Percentiles rank a stretch among this genome's conserved stretches.
These are phyloP conservation scores for Hibiscus mutabilis DNA, from an alignment of 345 rosid species.

Conservation along the genomic window DNA sequence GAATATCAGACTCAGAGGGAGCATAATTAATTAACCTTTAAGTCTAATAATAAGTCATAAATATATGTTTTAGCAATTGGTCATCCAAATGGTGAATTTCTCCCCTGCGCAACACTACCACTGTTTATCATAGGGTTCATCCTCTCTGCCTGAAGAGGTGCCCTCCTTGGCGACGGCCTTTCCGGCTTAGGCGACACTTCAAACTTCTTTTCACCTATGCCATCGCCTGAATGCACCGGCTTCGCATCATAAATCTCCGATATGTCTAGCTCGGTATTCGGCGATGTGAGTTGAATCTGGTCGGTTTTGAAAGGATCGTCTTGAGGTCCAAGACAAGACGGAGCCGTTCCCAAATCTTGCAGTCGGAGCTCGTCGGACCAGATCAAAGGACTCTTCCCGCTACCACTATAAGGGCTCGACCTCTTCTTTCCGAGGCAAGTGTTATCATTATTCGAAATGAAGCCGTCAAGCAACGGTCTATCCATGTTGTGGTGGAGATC, in stretches of 20 bases:
- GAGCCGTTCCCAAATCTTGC: constrained; percentile 39
- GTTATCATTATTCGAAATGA: constrained; percentile 36
- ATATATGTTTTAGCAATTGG: not conserved
- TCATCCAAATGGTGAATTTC: constrained; percentile 60
- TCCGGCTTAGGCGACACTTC: constrained; percentile 42
- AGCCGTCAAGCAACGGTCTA: constrained; percentile 41
- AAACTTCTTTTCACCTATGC: constrained; percentile 36
- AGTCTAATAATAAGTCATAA: constrained; percentile 2
- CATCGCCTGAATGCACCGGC: constrained; percentile 52
- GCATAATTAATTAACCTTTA: constrained; percentile 9
- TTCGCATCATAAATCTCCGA: constrained; percentile 71
- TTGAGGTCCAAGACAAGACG: constrained; percentile 33
- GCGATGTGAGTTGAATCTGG: constrained; percentile 26
- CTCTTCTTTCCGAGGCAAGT: constrained; percentile 66
- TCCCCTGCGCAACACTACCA: constrained; percentile 10
- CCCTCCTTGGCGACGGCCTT: constrained; percentile 68
- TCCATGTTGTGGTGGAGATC: constrained; percentile 63
- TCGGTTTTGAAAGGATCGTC: constrained; percentile 31
- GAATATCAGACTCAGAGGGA: not conserved
- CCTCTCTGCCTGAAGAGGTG: constrained; percentile 39
- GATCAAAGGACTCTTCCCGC: constrained; percentile 60
- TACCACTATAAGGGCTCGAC: constrained; percentile 46
- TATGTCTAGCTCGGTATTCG: constrained; percentile 43
- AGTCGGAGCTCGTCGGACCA: constrained; percentile 78
- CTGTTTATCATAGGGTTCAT: constrained; percentile 47